phyloP scores from a whole-genome alignment of 75 land plant genomes.

The Cryptomeria japonica region DNA sequence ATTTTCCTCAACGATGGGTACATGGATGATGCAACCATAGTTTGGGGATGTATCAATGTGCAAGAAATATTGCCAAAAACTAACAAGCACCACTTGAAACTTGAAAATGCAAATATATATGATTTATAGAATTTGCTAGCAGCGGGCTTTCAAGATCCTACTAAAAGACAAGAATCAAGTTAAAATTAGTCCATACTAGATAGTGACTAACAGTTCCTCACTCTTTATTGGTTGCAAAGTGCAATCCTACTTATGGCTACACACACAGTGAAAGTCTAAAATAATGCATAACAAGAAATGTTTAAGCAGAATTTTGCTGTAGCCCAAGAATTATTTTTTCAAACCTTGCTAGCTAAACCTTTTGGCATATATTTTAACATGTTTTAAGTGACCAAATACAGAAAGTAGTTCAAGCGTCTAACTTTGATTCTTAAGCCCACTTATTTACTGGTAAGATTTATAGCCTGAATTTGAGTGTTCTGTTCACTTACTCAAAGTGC shows the following conservation, averaged over 20 bases:
- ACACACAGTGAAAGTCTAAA: neutral
- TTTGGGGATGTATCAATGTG: neutral
- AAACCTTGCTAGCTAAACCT: neutral
- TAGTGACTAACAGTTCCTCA: neutral
- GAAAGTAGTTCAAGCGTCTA: neutral
- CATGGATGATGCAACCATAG: neutral
- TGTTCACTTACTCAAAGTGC: neutral
- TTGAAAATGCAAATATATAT: neutral
- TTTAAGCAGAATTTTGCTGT: neutral
- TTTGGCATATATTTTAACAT: neutral
- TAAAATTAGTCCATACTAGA: neutral
- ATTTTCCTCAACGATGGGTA: neutral
- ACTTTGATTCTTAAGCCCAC: neutral
- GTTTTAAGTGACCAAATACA: neutral
- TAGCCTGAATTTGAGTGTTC: neutral
- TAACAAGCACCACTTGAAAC: neutral
- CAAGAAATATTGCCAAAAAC: neutral
- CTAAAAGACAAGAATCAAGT: slow-evolving; percentile 9
- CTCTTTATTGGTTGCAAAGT: neutral
- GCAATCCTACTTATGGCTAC: neutral
- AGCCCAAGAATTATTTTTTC: neutral
- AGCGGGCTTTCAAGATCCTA: slow-evolving; percentile 57
- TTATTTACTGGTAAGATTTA: neutral
- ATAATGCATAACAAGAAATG: neutral
- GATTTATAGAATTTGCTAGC: slow-evolving; percentile 61